These are phyloP conservation scores for Mollisia scopiformis DNA, from an alignment of 2,329 filamentous ascomycete species.

Conservation along the genomic window DNA sequence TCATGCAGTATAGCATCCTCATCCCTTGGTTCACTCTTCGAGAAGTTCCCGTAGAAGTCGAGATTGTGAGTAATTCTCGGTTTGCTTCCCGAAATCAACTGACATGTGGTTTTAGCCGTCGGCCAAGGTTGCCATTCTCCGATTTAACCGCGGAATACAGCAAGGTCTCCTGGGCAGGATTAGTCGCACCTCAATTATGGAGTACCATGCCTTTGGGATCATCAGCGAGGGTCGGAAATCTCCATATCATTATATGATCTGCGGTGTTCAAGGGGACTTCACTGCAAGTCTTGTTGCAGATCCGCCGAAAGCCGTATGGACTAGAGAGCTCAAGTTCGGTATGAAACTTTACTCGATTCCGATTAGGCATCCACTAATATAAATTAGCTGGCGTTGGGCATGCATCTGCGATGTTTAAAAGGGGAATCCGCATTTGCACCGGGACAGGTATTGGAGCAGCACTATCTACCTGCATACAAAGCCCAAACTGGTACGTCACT, in stretches of 20 bases:
- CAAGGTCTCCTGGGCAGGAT: constrained; percentile 45
- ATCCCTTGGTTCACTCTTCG: constrained; percentile 45
- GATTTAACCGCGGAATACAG: constrained; percentile 45
- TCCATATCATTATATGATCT: constrained; percentile 45
- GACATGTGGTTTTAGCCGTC: constrained; percentile 38
- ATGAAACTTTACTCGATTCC: constrained; percentile 16
- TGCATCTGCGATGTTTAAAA: constrained; percentile 46
- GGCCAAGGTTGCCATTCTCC: constrained; percentile 44
- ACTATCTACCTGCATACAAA: constrained; percentile 46
- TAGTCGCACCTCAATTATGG: constrained; percentile 46
- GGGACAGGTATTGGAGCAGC: constrained; percentile 46
- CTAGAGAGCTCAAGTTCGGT: constrained; percentile 45
- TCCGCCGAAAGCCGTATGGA: constrained; percentile 45
- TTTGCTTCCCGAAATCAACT: constrained; percentile 16
- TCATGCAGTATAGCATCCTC: constrained; percentile 37
- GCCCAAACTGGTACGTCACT: constrained; percentile 38
- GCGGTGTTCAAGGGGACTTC: constrained; percentile 46
- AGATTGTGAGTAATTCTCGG: constrained; percentile 37
- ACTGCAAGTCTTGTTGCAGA: constrained; percentile 43
- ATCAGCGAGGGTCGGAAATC: constrained; percentile 44
- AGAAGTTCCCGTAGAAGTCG: constrained; percentile 43
- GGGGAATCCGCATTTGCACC: constrained; percentile 45
- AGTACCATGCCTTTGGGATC: constrained; percentile 47
- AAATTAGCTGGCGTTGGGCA: constrained; percentile 44
- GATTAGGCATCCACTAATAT: constrained; percentile 19